Base-by-base conservation (phyloP, 257 asterid genomes). In the Forsythia suspensa region DNA sequence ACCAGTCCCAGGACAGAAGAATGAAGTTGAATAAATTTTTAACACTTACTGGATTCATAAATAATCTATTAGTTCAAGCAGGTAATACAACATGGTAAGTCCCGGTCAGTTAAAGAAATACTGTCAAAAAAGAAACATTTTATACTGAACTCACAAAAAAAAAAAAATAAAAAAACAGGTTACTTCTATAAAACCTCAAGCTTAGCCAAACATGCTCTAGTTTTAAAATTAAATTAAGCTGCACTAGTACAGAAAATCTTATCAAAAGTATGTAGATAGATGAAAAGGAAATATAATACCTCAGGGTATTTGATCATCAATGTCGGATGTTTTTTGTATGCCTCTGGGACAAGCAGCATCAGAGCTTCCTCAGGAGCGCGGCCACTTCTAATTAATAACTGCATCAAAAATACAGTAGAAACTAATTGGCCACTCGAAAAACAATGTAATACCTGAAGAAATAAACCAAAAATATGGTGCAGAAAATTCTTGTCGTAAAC, bases 271-370 rank as follows among this genome's bases (percentile, higher is more conserved):
- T 48, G 51, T 78, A 71, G 46, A 76, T 6, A 43, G 76, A 72
- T 61, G 77, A 67, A 70, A 52, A 70, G 43, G 20, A 65, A 68
- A 69, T 29, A 72, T 18, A 77, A 72, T 86, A 96, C 99, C 99
- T 96, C 99, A 2, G 98, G 98, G 86, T 96, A 96, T 85, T 96
- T 96, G 84, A 94, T 91, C 69, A 71, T 37, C 74, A 96, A 79
- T 38, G 99, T 96, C 38, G 99, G 99, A 78, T 96, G 99, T 71
- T 94, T 94, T 75, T 96, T 94, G 91, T 96, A 94, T 44, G 97
- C 99, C 92, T 96, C 98, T 24, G 99, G 99, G 78, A 96, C 98
- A 55, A 96, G 97, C 83, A 96, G 92, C 99, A 96, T 94, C 83
- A 96, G 84, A 73, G 99, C 91, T 88, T 94, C 99, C 90, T 92